phyloP scores from a whole-genome alignment of 352 stramenopile genomes.

The Phytophthora agathidicida region DNA sequence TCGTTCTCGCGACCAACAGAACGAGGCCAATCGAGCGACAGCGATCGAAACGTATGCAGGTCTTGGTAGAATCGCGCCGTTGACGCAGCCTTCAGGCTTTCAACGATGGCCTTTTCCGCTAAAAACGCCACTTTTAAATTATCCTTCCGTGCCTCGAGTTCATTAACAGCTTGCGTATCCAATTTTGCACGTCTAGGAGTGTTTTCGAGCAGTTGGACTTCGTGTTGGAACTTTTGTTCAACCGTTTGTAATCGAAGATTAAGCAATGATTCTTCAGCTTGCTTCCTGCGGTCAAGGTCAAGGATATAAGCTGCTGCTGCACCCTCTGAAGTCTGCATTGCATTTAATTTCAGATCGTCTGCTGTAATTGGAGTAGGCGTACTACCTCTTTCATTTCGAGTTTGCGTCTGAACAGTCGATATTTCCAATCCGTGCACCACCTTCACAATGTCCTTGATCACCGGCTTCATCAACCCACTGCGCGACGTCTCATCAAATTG shows the following conservation, averaged over 20 bases:
- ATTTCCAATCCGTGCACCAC: background rate
- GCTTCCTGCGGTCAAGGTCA: conserved; percentile 55
- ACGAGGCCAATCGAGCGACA: conserved; percentile 28
- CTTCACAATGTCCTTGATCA: background rate
- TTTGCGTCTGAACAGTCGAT: background rate
- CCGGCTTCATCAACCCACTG: background rate
- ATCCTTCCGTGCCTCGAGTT: conserved; percentile 38
- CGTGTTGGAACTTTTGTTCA: conserved; percentile 41
- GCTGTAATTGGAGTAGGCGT: background rate
- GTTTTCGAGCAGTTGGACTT: conserved; percentile 33
- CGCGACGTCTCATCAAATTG: conserved; percentile 11
- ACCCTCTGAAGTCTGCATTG: background rate
- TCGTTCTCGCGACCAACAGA: background rate
- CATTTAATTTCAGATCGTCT: background rate
- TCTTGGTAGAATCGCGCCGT: conserved; percentile 74
- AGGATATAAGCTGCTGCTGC: conserved; percentile 37
- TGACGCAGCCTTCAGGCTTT: conserved; percentile 57
- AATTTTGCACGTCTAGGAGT: background rate
- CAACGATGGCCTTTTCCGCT: conserved; percentile 56
- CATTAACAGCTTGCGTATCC: conserved; percentile 1
- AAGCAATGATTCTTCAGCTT: conserved; percentile 60
- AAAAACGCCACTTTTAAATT: conserved; percentile 49
- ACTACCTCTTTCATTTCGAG: background rate
- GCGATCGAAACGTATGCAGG: conserved; percentile 54
- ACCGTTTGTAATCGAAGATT: conserved; percentile 49